phyloP scores from a whole-genome alignment of 2,329 filamentous ascomycete species.

The Exutisphaerella laricina region DNA sequence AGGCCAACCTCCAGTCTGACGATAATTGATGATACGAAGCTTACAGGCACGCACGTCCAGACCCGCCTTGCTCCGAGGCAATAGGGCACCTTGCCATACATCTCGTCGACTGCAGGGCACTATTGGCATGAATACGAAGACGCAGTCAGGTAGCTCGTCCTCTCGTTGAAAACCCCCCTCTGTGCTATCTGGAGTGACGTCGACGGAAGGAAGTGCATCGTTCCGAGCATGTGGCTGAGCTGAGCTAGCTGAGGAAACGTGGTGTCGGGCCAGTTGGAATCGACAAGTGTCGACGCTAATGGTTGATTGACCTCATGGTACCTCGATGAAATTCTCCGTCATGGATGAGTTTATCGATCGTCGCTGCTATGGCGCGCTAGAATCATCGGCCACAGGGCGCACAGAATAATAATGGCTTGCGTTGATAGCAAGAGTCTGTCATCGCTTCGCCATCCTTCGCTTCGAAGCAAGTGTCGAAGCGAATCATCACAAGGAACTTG shows the following conservation, averaged over 20 bases:
- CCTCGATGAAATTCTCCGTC: background rate
- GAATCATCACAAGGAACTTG: too few relatives aligned
- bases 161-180: background rate
- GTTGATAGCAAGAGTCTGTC: too few relatives aligned
- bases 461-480: too few relatives aligned
- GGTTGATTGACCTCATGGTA: background rate
- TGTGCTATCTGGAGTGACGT: background rate
- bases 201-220: background rate
- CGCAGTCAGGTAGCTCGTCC: background rate
- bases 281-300: background rate
- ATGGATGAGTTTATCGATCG: background rate
- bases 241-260: background rate
- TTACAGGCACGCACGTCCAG: too few relatives aligned
- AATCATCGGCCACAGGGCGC: too few relatives aligned
- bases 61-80: too few relatives aligned
- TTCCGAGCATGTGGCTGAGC: background rate
- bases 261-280: background rate
- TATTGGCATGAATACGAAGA: background rate
- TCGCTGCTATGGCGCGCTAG: background rate
- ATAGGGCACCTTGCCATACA: too few relatives aligned
- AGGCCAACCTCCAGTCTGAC: too few relatives aligned
- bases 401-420: too few relatives aligned
- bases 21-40: too few relatives aligned
- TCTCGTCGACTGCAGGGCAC: background rate
- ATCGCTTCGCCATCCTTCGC: too few relatives aligned